These are phyloP conservation scores for Linnemannia elongata DNA, from an alignment of 192 early-diverging fungal genomes.

Conservation along the genomic window DNA sequence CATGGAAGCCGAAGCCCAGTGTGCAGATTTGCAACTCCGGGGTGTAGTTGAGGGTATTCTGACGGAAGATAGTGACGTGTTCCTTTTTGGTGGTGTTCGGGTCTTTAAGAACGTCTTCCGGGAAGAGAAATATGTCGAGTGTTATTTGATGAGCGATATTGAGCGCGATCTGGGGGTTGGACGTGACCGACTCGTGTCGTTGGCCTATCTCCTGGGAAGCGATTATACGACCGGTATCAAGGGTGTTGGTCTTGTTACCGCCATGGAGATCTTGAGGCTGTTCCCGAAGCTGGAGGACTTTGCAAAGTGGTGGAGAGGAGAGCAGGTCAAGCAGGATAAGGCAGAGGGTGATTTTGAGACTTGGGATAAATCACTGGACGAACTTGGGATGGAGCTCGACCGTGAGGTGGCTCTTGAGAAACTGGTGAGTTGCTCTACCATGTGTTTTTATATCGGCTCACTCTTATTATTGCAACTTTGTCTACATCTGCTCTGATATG, in stretches of 20 bases:
- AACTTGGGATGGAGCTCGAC: constrained; percentile 52
- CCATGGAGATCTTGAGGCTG: constrained; percentile 90
- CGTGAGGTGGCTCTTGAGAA: constrained; percentile 59
- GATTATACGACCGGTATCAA: constrained; percentile 95
- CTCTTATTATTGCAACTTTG: neutral
- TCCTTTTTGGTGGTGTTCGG: constrained; percentile 87
- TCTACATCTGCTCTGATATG: neutral
- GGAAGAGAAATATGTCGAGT: constrained; percentile 89
- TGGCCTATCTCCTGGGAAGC: constrained; percentile 95
- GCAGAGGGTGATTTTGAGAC: constrained; percentile 7
- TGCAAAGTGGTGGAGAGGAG: constrained; percentile 69
- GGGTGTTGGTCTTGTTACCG: constrained; percentile 88
- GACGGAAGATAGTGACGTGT: constrained; percentile 98
- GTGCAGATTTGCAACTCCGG: constrained; percentile 75
- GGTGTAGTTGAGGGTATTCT: constrained; percentile 93
- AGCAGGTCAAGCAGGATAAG: constrained; percentile 62
- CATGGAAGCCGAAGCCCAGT: constrained; percentile 99
- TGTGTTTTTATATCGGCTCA: neutral
- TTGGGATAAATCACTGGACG: constrained; percentile 28
- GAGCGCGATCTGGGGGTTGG: constrained; percentile 75
- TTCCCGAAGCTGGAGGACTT: constrained; percentile 73
- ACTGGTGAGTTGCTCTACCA: constrained; percentile 39
- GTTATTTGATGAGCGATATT: constrained; percentile 78
- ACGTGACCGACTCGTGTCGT: constrained; percentile 79
- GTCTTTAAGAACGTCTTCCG: constrained; percentile 97